These are phyloP conservation scores for Arabidopsis hybrid DNA, from an alignment of 441 rosid species.

Conservation along the genomic window DNA sequence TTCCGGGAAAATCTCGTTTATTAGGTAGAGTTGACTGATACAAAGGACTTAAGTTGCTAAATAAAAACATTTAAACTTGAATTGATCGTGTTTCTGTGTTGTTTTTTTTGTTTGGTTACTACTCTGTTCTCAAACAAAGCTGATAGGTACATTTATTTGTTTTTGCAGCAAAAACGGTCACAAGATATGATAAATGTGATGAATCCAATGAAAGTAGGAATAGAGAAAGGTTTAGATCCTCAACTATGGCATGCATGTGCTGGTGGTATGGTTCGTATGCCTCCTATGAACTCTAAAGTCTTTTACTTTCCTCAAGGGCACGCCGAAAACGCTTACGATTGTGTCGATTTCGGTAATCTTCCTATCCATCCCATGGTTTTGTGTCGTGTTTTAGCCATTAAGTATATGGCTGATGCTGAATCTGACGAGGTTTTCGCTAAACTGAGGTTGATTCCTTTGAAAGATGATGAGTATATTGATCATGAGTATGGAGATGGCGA, in stretches of 20 bases:
- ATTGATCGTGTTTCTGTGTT: conserved; percentile 9
- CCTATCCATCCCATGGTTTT: conserved; percentile 63
- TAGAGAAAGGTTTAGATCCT: conserved; percentile 83
- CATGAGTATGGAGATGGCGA: conserved; percentile 49
- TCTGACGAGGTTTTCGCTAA: conserved; percentile 91
- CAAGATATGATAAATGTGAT: conserved; percentile 50
- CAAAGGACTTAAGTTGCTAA: conserved; percentile 5
- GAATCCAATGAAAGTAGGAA: conserved; percentile 53
- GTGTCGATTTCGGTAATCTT: conserved; percentile 60
- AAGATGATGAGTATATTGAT: conserved; percentile 48
- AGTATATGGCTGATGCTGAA: conserved; percentile 85
- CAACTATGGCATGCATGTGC: conserved; percentile 99
- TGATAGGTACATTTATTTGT: not conserved
- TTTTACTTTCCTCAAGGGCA: conserved; percentile 97
- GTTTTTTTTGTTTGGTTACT: not conserved
- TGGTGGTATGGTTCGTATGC: conserved; percentile 95
- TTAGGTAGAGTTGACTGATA: conserved; percentile 42
- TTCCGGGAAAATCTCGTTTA: conserved; percentile 32
- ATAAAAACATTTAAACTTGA: not conserved
- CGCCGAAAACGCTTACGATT: conserved; percentile 79
- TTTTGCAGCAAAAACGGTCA: conserved; percentile 34
- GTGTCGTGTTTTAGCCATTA: conserved; percentile 72
- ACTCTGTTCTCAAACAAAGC: conserved; percentile 21
- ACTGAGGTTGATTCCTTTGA: conserved; percentile 64
- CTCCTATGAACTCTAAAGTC: conserved; percentile 74